Base-by-base conservation (phyloP, 768 basidiomycete genomes). In the Gymnopilus dilepis region DNA sequence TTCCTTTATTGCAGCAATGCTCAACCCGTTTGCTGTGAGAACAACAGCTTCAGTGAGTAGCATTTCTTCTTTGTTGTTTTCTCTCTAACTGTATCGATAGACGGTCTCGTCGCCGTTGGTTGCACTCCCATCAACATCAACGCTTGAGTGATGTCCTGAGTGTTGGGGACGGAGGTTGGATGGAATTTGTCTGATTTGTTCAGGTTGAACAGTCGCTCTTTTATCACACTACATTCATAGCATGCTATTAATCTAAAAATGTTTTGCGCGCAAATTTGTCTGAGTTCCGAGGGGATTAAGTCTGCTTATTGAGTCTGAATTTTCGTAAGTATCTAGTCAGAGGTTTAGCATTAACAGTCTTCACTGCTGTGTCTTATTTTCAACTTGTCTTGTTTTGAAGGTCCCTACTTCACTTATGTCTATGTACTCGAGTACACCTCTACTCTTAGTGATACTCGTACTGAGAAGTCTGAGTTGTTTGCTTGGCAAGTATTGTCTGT, bases 41-140 rank as follows among this genome's bases (percentile, higher is more conserved):
- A 60, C 59, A 71, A 70, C 64, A 63, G 47, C 53, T 73, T 71
- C 67, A 67, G 73, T 72, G 63, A 31, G 71, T 70, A 17, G 9
- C 45, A n/a, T n/a, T 28, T 21, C 38, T 22, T 8, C 28, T 7
- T 8, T 12, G 1, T 24, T 3, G 17, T 22, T 2, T 17, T 0
- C 21, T 42, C 21, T 22, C 41, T 58, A 1, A 34, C 45, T 41
- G 24, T 53, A 13, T 19, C 6, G 24, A 4, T 55, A 72, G 72
- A 70, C 26, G 73, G 72, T 13, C 38, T 71, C 22, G 50, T 74
- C 42, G 69, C 60, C 33, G 21, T 73, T 48, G 73, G 73, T 19
- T 74, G 73, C 70, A 62, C 67, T 17, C 72, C 74, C 34, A 66
- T 72, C 65, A 73, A 72, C 56, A 13, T 72, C 65, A 68, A 65